Evolutionary conservation across 1,284 basidiomycete genomes (phyloP).

Genomic region (Marasmius fiardii): DNA sequence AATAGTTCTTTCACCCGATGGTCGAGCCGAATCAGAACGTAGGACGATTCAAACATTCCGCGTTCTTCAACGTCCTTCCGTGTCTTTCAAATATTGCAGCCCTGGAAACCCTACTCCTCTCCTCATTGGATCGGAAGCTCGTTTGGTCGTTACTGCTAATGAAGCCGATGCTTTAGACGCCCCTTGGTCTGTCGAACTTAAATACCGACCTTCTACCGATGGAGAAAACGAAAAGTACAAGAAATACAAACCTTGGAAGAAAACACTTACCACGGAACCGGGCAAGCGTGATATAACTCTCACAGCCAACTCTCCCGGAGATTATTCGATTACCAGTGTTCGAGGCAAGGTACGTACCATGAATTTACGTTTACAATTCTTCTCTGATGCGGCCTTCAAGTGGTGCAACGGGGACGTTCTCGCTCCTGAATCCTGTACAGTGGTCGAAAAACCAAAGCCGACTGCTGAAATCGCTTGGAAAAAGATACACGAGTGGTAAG

Average conservation of each 20-base stretch:
- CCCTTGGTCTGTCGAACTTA: constrained; percentile 64
- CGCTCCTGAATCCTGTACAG: constrained; percentile 75
- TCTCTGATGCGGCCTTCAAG: constrained; percentile 25
- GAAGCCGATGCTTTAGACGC: constrained; percentile 57
- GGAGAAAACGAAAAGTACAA: constrained; percentile 31
- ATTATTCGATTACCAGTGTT: constrained; percentile 75
- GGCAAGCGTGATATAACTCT: constrained; percentile 48
- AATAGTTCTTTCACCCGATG: constrained; percentile 44
- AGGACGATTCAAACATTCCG: constrained; percentile 62
- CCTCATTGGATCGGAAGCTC: constrained; percentile 64
- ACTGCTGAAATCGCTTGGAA: constrained; percentile 86
- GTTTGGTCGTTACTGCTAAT: constrained; percentile 47
- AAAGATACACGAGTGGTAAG: constrained; percentile 87
- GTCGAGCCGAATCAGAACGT: constrained; percentile 29
- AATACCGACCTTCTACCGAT: constrained; percentile 51
- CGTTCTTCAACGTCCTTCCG: constrained; percentile 73
- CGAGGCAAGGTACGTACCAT: constrained; percentile 53
- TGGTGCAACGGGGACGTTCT: constrained; percentile 79
- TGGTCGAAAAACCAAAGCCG: constrained; percentile 73
- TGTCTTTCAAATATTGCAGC: constrained; percentile 75
- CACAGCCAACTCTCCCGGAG: constrained; percentile 65
- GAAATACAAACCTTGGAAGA: constrained; percentile 56
- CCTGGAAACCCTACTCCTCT: constrained; percentile 72
- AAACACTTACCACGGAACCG: constrained; percentile 50
- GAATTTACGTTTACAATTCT: background rate